A percentile compares a stretch with the other conserved stretches of the same genome.
Evolutionary conservation across 352 stramenopile species (phyloP).

Genomic region (Hyaloperonospora brassicae): DNA sequence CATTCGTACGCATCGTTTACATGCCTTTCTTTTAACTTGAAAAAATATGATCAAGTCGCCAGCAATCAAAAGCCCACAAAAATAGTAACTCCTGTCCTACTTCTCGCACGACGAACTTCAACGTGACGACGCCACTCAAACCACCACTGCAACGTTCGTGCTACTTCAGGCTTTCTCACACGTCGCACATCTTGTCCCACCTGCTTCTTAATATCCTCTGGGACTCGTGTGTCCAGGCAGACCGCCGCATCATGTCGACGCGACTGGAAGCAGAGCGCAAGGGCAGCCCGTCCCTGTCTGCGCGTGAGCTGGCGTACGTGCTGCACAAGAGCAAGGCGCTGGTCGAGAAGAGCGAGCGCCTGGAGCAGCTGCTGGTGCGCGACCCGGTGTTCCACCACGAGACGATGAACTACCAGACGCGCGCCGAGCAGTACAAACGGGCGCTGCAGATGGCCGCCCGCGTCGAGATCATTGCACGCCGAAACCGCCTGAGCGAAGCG

Average conservation of each 20-base stretch:
- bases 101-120: too few relatives aligned
- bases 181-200: too few relatives aligned
- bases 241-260: constrained; percentile 8
- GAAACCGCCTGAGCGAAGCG: constrained; percentile 43
- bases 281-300: constrained; percentile 28
- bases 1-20: too few relatives aligned
- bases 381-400: constrained; percentile 49
- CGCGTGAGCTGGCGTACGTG: constrained; percentile 57
- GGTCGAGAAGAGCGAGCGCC: constrained; percentile 46
- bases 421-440: constrained; percentile 52
- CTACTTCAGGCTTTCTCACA: too few relatives aligned
- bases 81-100: too few relatives aligned
- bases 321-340: constrained; percentile 43
- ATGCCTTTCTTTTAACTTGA: too few relatives aligned
- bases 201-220: too few relatives aligned
- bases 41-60: too few relatives aligned
- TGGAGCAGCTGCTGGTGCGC: constrained; percentile 48
- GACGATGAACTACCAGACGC: constrained; percentile 61
- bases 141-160: too few relatives aligned
- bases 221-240: not conserved
- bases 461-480: constrained; percentile 48
- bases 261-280: constrained; percentile 35
- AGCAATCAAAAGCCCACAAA: too few relatives aligned
- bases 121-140: too few relatives aligned
- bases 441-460: constrained; percentile 47